Conservation (phyloP, 495 filamentous ascomycete species). For the Neurospora sp. region DNA sequence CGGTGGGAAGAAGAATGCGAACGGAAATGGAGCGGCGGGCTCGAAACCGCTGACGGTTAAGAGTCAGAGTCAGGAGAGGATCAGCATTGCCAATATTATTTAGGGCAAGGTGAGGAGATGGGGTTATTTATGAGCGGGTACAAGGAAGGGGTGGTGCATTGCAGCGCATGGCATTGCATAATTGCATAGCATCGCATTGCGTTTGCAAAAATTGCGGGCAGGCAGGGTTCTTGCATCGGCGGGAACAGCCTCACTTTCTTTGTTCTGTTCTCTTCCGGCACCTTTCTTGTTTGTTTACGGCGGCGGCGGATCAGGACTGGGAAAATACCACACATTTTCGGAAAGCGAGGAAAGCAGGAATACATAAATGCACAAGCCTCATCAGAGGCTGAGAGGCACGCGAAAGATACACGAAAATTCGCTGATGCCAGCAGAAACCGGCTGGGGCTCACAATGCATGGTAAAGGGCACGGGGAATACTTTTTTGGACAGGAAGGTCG, state of each 20-base stretch:
- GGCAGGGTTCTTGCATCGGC: neutral
- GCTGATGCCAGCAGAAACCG: neutral
- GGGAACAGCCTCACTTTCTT: neutral
- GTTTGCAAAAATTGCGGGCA: neutral
- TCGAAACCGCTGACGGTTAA: conserved; percentile 21
- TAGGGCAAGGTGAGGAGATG: conserved; percentile 13
- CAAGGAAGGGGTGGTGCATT: neutral
- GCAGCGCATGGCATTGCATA: neutral
- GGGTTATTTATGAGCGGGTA: neutral
- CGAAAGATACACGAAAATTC: neutral
- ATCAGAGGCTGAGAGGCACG: neutral
- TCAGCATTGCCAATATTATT: conserved; percentile 77
- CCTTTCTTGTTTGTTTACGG: neutral
- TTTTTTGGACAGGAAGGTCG: neutral
- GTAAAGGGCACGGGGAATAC: neutral
- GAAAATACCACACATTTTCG: neutral
- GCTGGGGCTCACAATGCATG: neutral
- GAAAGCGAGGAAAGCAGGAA: neutral
- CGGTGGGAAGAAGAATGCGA: neutral
- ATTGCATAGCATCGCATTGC: neutral
- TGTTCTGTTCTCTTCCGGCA: neutral
- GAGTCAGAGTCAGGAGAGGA: conserved; percentile 43
- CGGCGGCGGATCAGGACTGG: neutral
- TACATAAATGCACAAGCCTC: neutral
- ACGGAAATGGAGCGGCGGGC: conserved; percentile 1